phyloP scores from a whole-genome alignment of 139 green algal genomes.

The Chlorella sp. region DNA sequence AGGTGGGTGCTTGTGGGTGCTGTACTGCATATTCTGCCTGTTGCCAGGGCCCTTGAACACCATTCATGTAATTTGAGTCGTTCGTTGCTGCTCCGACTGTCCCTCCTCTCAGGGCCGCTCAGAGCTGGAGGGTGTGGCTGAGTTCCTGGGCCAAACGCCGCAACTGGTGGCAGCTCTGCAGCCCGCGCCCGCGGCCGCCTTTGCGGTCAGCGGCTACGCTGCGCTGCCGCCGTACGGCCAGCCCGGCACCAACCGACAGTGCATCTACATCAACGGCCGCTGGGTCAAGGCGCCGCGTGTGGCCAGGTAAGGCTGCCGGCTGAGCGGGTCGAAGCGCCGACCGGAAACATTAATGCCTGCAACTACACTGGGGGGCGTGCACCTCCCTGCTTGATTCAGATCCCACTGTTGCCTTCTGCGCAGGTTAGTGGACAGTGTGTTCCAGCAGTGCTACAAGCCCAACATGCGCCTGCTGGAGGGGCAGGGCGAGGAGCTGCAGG shows the following conservation, averaged over 20 bases:
- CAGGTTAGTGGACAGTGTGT: conserved; percentile 42
- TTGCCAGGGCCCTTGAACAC: no score
- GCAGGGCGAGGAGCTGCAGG: conserved; percentile 8
- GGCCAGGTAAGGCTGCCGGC: not conserved
- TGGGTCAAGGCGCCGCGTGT: not conserved
- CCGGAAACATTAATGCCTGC: no score
- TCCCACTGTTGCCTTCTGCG: not conserved
- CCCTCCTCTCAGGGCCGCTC: conserved; percentile 14
- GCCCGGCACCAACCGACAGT: conserved; percentile 29
- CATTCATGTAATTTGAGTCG: no score
- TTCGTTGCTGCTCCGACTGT: not conserved
- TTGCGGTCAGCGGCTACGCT: conserved; percentile 10
- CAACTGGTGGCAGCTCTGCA: not conserved
- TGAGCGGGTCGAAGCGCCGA: no score
- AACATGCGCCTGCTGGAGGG: not conserved
- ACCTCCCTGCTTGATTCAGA: not conserved
- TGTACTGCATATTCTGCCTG: no score
- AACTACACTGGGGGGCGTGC: no score
- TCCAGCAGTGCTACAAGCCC: conserved; percentile 34
- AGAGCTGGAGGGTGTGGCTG: not conserved
- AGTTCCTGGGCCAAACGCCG: conserved; percentile 17
- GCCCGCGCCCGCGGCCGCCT: not conserved
- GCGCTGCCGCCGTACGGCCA: conserved; percentile 38
- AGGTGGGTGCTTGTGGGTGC: conserved; percentile 20
- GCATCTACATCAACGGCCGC: conserved; percentile 48